phyloP scores from a whole-genome alignment of 2,329 filamentous ascomycete genomes.

The Byssochlamys sp. region DNA sequence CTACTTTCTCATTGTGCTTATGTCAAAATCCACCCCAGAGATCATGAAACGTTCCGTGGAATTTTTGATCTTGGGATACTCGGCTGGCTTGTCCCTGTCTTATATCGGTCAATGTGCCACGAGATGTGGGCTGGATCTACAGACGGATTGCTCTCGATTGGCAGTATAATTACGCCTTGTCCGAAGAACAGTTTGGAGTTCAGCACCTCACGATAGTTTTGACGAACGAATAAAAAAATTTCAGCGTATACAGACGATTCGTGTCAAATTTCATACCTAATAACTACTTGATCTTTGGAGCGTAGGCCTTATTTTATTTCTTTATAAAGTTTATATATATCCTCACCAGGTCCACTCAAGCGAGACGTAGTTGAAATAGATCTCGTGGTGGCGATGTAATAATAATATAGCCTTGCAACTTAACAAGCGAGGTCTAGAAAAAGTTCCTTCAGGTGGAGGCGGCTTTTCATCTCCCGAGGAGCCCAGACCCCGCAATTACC shows the following conservation, averaged over 20 bases:
- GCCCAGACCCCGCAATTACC: background rate
- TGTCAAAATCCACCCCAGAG: slow-evolving; percentile 5
- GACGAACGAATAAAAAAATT: slow-evolving; percentile 6
- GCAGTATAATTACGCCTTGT: slow-evolving; percentile 19
- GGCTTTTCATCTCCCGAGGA: background rate
- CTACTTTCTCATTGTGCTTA: slow-evolving; percentile 3
- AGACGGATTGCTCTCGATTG: slow-evolving; percentile 26
- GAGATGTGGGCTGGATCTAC: slow-evolving; percentile 26
- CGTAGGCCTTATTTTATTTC: background rate
- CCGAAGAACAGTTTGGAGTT: slow-evolving; percentile 22
- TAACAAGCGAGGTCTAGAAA: background rate
- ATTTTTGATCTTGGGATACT: slow-evolving; percentile 18
- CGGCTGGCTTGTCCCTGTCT: slow-evolving; percentile 12
- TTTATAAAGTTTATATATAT: no score
- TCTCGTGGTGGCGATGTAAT: background rate
- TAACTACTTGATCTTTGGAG: background rate
- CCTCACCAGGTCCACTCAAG: background rate
- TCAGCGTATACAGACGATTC: background rate
- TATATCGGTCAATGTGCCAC: slow-evolving; percentile 15
- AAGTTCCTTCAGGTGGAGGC: background rate
- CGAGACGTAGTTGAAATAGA: background rate
- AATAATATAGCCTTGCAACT: background rate
- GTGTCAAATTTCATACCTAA: background rate
- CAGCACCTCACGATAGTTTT: slow-evolving; percentile 1
- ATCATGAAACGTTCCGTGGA: background rate